phyloP scores from a whole-genome alignment of 2,329 filamentous ascomycete species.

The Pseudogymnoascus sp. region DNA sequence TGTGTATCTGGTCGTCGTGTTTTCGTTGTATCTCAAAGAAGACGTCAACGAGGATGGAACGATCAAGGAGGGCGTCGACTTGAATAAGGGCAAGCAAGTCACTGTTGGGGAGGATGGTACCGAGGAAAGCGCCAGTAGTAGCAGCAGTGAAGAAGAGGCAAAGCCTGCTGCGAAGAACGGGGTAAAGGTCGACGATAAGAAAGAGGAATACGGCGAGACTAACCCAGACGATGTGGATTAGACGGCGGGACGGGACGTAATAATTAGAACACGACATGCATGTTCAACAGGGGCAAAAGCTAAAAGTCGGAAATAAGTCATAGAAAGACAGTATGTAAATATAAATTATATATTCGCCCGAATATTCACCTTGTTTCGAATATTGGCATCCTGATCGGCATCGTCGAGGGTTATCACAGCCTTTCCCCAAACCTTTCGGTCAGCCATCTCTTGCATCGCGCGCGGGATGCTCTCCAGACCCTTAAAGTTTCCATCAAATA shows the following conservation, averaged over 20 bases:
- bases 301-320: not conserved
- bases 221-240: slow-evolving; percentile 25
- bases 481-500: slow-evolving; percentile 41
- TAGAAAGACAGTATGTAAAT: slow-evolving; percentile 5
- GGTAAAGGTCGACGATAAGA: slow-evolving; percentile 12
- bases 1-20: slow-evolving; percentile 73
- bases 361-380: not conserved
- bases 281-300: not conserved
- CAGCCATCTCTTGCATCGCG: slow-evolving; percentile 44
- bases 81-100: slow-evolving; percentile 19
- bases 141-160: slow-evolving; percentile 15
- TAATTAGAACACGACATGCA: not conserved
- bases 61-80: slow-evolving; percentile 36
- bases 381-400: not conserved
- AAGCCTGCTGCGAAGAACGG: slow-evolving; percentile 12
- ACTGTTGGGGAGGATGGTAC: slow-evolving; percentile 14
- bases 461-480: slow-evolving; percentile 42
- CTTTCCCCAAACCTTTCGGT: slow-evolving; percentile 47
- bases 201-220: slow-evolving; percentile 17
- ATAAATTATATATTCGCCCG: slow-evolving; percentile 3
- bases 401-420: slow-evolving; percentile 41
- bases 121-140: slow-evolving; percentile 10
- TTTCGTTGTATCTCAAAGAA: slow-evolving; percentile 66
- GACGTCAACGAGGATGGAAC: slow-evolving; percentile 53
- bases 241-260: slow-evolving; percentile 3